Evolutionary conservation across 2,329 filamentous ascomycete genomes (phyloP), one percentile per base, ranked within the genome.

Genomic region (Penicillium freii): DNA sequence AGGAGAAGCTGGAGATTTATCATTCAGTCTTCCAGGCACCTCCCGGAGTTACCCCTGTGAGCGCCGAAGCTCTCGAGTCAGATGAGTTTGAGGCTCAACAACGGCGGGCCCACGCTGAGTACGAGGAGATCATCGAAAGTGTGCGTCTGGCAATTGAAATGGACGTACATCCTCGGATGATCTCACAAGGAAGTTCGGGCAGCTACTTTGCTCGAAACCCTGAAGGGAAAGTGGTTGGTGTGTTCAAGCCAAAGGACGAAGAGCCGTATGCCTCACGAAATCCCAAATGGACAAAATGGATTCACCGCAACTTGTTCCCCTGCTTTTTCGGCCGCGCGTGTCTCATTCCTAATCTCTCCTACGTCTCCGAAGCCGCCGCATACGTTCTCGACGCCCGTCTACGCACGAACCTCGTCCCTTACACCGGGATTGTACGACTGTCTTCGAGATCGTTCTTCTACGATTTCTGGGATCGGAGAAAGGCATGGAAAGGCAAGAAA

Each of bases 231-330:
- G 91, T 97, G 17, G 91, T 99, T 4, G 94, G 92, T 36, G 94
- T 99, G 5, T 99, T 99, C 79, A 99, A 99, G 75, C 94, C 94
- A 42, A 99, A 99, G 77, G 94, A 99, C 67, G 94, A 99, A 77
- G 95, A 99, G 75, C 94, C 94, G 0, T 99, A 97, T 71, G 94
- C 94, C 1, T 94, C 91, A 33, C 89, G 91, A 66, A 99, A 99
- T 71, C 94, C 94, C 6, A 99, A 99, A 74, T 97, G 93, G 93
- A 97, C 95, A 67, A 99, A 99, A 77, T 99, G 94, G 94, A 92
- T 99, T 78, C 94, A 99, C 75, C 84, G 94, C 62, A 99, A 99
- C 73, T 73, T 99, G 63, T 97, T 99, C 67, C 94, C 94, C 9
- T 99, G 95, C 78, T 97, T 91, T 75, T 99, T 99, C 69, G 94